Evolutionary conservation across 768 basidiomycete species (phyloP), one percentile per base, ranked within the genome.

Genomic region (Naganishia vaughanmartiniae): DNA sequence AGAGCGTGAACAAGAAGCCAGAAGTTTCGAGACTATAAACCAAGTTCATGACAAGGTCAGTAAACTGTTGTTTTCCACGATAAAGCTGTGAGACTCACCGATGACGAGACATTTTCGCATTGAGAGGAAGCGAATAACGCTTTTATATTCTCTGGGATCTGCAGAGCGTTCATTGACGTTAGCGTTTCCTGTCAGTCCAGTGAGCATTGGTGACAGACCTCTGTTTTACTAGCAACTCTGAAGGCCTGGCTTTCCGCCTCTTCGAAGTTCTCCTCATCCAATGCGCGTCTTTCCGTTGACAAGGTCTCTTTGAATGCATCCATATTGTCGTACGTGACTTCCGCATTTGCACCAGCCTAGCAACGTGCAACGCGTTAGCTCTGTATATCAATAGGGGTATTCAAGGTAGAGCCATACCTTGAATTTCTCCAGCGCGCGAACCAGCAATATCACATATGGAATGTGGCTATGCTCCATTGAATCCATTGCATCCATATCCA

Each of bases 191-290:
- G 34, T 24, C 55, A 21, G 48, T 36, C 0, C 36, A 21, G n/a
- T 9, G 63, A 21, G 30, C 26, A n/a, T 57, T 31, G 39, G 5
- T 15, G 12, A 77, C 80, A 36, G 46, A 85, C 86, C 54, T 82
- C 83, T 33, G 67, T 26, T 86, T 85, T 66, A 83, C 83, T 0
- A 87, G 87, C 88, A 88, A 93, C 86, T 31, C 90, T 87, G 80
- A 91, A 94, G 0, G 90, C 91, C 78, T 96, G 91, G 9, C 89
- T 85, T 76, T 90, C 86, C 1, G 94, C 95, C 81, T 98, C 95
- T 71, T 96, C 95, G 78, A 93, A 93, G 82, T 98, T 99, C 84
- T 99, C 96, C 78, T 98, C 93, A 77, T 99, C 96, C 0, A 82
- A 74, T 76, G 92, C 92, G 69, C 85, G 77, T 75, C 88, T 88